Evolutionary conservation across 2,329 filamentous ascomycete genomes (phyloP).

Genomic region (Fusarium sp.): DNA sequence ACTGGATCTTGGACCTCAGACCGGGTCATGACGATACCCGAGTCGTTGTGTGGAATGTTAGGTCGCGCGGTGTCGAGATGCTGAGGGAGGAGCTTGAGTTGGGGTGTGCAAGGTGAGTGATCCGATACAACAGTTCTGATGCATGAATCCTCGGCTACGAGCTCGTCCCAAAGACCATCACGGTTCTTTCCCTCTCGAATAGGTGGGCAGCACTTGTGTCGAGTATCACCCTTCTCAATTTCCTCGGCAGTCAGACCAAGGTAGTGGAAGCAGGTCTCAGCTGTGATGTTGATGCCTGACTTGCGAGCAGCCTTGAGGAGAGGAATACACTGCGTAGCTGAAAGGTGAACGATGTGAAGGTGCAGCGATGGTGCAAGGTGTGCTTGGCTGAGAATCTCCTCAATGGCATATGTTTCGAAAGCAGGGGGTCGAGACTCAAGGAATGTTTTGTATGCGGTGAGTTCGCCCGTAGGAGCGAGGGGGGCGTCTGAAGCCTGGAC

Average conservation of each 20-base stretch:
- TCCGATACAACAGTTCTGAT: slow-evolving; percentile 94
- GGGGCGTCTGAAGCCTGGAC: slow-evolving; percentile 78
- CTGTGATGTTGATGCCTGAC: slow-evolving; percentile 85
- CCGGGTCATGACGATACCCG: slow-evolving; percentile 64
- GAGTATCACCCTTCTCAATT: slow-evolving; percentile 85
- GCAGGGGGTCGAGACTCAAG: slow-evolving; percentile 88
- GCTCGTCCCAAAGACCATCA: slow-evolving; percentile 87
- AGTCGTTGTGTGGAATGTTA: slow-evolving; percentile 64
- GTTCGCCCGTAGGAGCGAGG: slow-evolving; percentile 76
- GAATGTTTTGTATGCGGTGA: slow-evolving; percentile 89
- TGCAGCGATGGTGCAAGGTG: slow-evolving; percentile 84
- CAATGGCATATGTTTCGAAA: slow-evolving; percentile 92
- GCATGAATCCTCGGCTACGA: slow-evolving; percentile 78
- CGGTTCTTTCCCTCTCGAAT: slow-evolving; percentile 87
- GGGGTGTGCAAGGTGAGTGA: slow-evolving; percentile 95
- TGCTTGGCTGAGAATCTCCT: slow-evolving; percentile 86
- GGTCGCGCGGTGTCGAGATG: slow-evolving; percentile 62
- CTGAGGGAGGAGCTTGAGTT: slow-evolving; percentile 87
- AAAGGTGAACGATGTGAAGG: slow-evolving; percentile 94
- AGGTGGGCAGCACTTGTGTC: slow-evolving; percentile 95
- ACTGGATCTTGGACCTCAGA: slow-evolving; percentile 50
- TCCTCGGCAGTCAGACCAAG: slow-evolving; percentile 85
- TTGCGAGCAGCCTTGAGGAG: slow-evolving; percentile 80
- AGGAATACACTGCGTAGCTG: slow-evolving; percentile 88
- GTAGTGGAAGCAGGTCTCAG: slow-evolving; percentile 97